Evolutionary conservation across 2,329 filamentous ascomycete genomes (phyloP).

Genomic region (Coniella lustricola): DNA sequence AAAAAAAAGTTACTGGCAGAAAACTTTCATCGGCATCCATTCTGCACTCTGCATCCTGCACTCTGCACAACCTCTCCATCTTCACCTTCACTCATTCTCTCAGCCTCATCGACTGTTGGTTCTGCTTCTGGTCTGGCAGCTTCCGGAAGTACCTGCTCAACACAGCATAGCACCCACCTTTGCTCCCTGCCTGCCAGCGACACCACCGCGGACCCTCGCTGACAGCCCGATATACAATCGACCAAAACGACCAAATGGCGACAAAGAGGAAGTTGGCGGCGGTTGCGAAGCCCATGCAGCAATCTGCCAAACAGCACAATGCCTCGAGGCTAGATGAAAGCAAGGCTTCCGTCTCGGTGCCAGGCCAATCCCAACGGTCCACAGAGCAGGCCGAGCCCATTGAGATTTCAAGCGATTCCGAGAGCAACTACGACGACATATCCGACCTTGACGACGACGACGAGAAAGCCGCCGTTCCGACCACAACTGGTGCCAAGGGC

Average conservation of each 20-base stretch:
- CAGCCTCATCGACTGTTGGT: not conserved
- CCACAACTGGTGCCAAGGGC: constrained; percentile 16
- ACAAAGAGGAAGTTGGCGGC: constrained; percentile 55
- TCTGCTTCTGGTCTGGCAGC: too few species aligned
- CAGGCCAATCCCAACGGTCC: constrained; percentile 20
- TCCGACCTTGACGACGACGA: constrained; percentile 29
- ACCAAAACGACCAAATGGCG: constrained; percentile 36
- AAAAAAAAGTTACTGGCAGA: constrained; percentile 19
- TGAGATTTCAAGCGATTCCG: constrained; percentile 51
- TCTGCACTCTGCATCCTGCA: not conserved
- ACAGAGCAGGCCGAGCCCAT: constrained; percentile 36
- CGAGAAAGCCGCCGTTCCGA: constrained; percentile 20
- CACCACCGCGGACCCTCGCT: too few species aligned
- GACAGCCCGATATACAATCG: too few species aligned
- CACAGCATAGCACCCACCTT: too few species aligned
- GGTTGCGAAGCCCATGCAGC: constrained; percentile 50
- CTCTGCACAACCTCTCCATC: not conserved
- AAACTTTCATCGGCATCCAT: constrained; percentile 7
- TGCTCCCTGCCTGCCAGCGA: too few species aligned
- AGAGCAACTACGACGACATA: constrained; percentile 38
- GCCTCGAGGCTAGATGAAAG: constrained; percentile 52
- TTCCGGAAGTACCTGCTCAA: too few species aligned
- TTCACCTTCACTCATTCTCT: not conserved
- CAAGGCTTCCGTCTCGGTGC: constrained; percentile 44
- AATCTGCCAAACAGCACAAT: constrained; percentile 42